phyloP scores from a whole-genome alignment of 2,329 filamentous ascomycete genomes.

The Blumeria graminis region DNA sequence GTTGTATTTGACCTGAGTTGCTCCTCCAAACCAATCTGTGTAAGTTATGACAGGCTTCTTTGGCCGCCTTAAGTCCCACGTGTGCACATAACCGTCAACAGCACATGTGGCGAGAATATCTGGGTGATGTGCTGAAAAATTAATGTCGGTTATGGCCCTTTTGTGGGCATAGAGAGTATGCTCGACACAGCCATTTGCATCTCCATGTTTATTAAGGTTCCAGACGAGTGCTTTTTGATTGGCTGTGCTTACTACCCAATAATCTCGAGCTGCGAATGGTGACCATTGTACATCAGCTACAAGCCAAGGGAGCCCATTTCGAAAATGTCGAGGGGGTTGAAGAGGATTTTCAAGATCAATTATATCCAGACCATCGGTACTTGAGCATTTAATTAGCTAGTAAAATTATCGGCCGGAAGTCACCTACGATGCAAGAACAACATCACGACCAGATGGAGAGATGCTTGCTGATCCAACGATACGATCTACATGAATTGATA shows the following conservation, averaged over 20 bases:
- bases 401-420: not conserved
- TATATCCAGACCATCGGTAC: slow-evolving; percentile 63
- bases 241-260: slow-evolving; percentile 83
- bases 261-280: slow-evolving; percentile 68
- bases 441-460: slow-evolving; percentile 71
- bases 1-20: slow-evolving; percentile 89
- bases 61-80: slow-evolving; percentile 65
- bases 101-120: slow-evolving; percentile 77
- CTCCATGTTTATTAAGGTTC: slow-evolving; percentile 55
- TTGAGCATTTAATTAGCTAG: slow-evolving; percentile 6
- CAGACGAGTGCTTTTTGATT: slow-evolving; percentile 88
- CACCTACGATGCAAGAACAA: slow-evolving; percentile 56
- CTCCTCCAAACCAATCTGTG: slow-evolving; percentile 81
- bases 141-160: slow-evolving; percentile 83
- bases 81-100: slow-evolving; percentile 80
- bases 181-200: slow-evolving; percentile 45
- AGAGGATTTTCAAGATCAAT: slow-evolving; percentile 82
- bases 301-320: slow-evolving; percentile 76
- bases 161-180: slow-evolving; percentile 69
- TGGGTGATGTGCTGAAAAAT: slow-evolving; percentile 81
- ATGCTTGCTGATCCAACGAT: slow-evolving; percentile 73
- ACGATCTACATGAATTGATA: slow-evolving; percentile 54
- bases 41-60: slow-evolving; percentile 54
- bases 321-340: slow-evolving; percentile 62
- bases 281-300: slow-evolving; percentile 96